Conservation (phyloP, 2,329 filamentous ascomycete species). For the Decorospora gaudefroyi region DNA sequence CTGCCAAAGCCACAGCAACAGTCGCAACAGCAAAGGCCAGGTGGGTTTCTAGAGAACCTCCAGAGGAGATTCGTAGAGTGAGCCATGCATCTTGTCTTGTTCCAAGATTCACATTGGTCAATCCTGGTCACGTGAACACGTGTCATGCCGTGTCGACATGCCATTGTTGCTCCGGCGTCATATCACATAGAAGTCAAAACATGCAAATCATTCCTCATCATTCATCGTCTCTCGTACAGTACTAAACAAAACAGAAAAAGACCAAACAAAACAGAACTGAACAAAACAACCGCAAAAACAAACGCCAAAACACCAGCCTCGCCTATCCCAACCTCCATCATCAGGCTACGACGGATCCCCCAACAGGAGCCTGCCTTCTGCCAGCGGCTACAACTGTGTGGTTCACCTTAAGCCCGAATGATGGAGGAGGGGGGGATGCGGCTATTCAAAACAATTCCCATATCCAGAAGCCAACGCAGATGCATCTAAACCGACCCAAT, state of each 20-base stretch:
- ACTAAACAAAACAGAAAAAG: conserved; percentile 3
- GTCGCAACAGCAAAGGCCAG: conserved; percentile 31
- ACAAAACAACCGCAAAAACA: background rate
- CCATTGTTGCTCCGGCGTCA: too few species aligned
- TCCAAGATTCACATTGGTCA: background rate
- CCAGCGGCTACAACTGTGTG: conserved; percentile 25
- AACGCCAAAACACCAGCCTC: conserved; percentile 4
- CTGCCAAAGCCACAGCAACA: conserved; percentile 21
- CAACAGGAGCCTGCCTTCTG: conserved; percentile 28
- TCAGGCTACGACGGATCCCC: conserved; percentile 24
- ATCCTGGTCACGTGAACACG: conserved; percentile 18
- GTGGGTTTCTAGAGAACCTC: conserved; percentile 48
- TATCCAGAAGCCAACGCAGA: conserved; percentile 5
- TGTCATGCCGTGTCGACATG: conserved; percentile 3
- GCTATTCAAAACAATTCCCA: conserved; percentile 4
- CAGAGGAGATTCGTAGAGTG: conserved; percentile 46
- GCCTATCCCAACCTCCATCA: conserved; percentile 12
- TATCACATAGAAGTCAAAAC: too few species aligned
- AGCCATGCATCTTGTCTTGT: background rate
- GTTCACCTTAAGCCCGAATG: conserved; percentile 27
- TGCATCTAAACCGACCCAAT: too few species aligned
- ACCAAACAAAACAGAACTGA: conserved; percentile 2
- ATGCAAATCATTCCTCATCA: conserved; percentile 1
- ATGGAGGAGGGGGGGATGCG: conserved; percentile 5
- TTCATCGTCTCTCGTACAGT: conserved; percentile 7